Conservation (phyloP, 208 protist genomes). For the Herpetomonas muscarum region DNA sequence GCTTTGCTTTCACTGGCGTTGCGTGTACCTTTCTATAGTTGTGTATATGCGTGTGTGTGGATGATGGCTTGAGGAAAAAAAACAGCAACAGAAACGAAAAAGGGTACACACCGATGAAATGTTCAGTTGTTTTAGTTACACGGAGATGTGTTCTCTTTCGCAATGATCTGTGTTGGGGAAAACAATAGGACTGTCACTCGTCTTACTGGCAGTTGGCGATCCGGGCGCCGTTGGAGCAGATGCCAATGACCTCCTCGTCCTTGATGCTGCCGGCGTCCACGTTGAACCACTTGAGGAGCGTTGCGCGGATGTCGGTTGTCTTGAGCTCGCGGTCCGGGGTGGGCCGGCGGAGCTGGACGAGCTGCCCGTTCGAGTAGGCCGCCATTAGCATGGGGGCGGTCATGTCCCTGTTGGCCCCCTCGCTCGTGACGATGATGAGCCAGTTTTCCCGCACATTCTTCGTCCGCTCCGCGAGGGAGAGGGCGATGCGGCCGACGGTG, state of each 20-base stretch:
- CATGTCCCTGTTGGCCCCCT: constrained; percentile 20
- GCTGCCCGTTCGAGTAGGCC: constrained; percentile 47
- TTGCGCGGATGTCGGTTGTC: constrained; percentile 38
- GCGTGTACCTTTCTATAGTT: no score
- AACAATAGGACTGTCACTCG: no score
- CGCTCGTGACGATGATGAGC: constrained; percentile 59
- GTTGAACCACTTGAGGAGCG: constrained; percentile 61
- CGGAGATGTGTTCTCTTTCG: no score
- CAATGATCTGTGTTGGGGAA: no score
- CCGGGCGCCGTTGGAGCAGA: constrained; percentile 52
- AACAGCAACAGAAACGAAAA: no score
- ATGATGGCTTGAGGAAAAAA: no score
- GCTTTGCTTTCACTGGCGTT: no score
- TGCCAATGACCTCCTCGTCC: constrained; percentile 27
- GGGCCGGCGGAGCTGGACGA: constrained; percentile 44
- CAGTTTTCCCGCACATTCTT: constrained; percentile 44
- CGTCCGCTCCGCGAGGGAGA: constrained; percentile 43
- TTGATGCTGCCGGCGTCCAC: neutral
- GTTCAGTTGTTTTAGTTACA: no score
- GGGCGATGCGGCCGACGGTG: constrained; percentile 41
- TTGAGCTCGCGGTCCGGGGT: constrained; percentile 6
- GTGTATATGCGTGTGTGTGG: no score
- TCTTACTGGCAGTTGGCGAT: constrained; percentile 40
- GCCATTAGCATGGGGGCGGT: constrained; percentile 49
- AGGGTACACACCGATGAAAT: no score